These are phyloP conservation scores for Talaromyces sp. DNA, from an alignment of 2,329 filamentous ascomycete genomes.

Conservation along the genomic window DNA sequence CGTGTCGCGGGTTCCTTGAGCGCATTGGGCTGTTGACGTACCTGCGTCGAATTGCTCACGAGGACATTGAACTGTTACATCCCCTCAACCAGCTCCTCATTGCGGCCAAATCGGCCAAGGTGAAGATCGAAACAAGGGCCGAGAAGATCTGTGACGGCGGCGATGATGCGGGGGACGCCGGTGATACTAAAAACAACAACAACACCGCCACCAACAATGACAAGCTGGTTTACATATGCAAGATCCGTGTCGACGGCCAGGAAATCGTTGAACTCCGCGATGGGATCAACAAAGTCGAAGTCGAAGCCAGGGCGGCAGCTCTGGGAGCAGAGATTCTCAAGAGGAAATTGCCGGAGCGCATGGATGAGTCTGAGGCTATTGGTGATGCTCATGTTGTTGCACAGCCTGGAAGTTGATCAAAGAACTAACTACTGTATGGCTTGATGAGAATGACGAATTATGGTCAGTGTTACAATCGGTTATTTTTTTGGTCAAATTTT, in stretches of 20 bases:
- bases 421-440: neutral
- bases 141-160: neutral
- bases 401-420: neutral
- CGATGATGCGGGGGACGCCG: neutral
- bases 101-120: slow-evolving; percentile 4
- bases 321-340: slow-evolving; percentile 10
- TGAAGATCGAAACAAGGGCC: neutral
- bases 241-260: slow-evolving; percentile 7
- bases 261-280: slow-evolving; percentile 9
- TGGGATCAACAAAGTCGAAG: slow-evolving; percentile 11
- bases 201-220: neutral
- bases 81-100: slow-evolving; percentile 52
- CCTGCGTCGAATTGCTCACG: slow-evolving; percentile 55
- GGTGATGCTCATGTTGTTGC: neutral
- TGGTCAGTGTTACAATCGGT: neutral
- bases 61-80: slow-evolving; percentile 52
- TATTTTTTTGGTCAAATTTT: no score
- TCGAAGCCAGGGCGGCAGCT: slow-evolving; percentile 11
- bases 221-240: slow-evolving; percentile 3
- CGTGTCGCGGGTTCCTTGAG: slow-evolving; percentile 57
- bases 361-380: neutral
- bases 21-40: slow-evolving; percentile 60
- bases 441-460: neutral
- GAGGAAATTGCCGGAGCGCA: neutral
- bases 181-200: no score